phyloP scores from a whole-genome alignment of 2,329 filamentous ascomycete species.

The Penicillium sp. region DNA sequence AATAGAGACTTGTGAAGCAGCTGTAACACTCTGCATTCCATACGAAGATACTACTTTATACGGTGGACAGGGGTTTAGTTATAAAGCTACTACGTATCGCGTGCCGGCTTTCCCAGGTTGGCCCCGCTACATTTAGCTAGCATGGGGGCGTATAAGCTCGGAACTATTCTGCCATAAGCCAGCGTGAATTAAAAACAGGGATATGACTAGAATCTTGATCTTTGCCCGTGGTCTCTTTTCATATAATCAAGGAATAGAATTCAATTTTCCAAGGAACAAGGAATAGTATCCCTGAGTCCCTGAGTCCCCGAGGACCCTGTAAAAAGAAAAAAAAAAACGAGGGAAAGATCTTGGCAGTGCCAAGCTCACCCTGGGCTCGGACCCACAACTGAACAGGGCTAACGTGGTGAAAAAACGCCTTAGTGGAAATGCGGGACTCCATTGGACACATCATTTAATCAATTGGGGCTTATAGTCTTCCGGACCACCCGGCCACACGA shows the following conservation, averaged over 20 bases:
- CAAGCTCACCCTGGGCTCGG: neutral
- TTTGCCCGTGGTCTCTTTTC: neutral
- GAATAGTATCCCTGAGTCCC: neutral
- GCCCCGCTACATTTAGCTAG: neutral
- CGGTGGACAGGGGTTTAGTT: neutral
- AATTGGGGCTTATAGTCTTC: neutral
- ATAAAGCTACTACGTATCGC: neutral
- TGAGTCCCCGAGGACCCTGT: neutral
- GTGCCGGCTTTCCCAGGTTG: neutral
- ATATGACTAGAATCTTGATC: neutral
- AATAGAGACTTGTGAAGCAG: neutral
- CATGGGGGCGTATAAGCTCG: neutral
- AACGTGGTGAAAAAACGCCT: neutral
- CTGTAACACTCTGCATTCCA: neutral
- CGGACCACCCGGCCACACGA: neutral
- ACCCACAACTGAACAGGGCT: neutral
- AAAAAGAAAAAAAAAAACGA: neutral
- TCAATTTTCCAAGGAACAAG: neutral
- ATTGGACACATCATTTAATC: neutral
- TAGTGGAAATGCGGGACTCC: neutral
- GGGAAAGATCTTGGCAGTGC: neutral
- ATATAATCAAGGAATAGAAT: no score
- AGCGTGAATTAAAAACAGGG: neutral
- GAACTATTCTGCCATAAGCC: neutral
- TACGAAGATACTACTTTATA: neutral